phyloP scores from a whole-genome alignment of 2,329 filamentous ascomycete species.

The Paradendryphiella salina region DNA sequence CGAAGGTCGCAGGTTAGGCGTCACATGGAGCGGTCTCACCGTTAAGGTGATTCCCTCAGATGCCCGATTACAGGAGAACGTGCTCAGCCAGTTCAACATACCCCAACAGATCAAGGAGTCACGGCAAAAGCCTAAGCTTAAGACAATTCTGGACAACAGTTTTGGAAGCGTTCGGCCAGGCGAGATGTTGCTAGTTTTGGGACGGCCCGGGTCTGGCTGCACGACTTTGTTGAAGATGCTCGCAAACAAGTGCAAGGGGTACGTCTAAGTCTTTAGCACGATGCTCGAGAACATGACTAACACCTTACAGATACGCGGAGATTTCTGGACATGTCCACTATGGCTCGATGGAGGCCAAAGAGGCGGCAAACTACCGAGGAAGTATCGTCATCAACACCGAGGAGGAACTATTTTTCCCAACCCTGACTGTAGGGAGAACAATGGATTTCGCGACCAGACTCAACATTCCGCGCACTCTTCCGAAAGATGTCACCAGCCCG shows the following conservation, averaged over 20 bases:
- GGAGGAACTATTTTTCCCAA: constrained; percentile 75
- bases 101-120: constrained; percentile 46
- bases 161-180: constrained; percentile 67
- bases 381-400: constrained; percentile 66
- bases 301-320: not conserved
- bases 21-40: constrained; percentile 72
- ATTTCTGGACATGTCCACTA: not conserved
- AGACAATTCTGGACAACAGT: constrained; percentile 65
- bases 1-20: constrained; percentile 51
- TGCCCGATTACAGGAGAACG: constrained; percentile 64
- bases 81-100: constrained; percentile 58
- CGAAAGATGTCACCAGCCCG: constrained; percentile 44
- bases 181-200: constrained; percentile 73
- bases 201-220: constrained; percentile 57
- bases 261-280: constrained; percentile 36
- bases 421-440: constrained; percentile 82
- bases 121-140: constrained; percentile 54
- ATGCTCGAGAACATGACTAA: too few relatives aligned
- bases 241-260: constrained; percentile 56
- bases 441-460: constrained; percentile 62
- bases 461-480: constrained; percentile 58
- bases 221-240: constrained; percentile 72
- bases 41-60: constrained; percentile 67
- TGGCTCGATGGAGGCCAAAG: not conserved
- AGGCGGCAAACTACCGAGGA: not conserved